Evolutionary conservation across 805 yeast species (phyloP), one percentile per base, ranked within the genome.

Genomic region (Vanderwaltozyma tropicalis): DNA sequence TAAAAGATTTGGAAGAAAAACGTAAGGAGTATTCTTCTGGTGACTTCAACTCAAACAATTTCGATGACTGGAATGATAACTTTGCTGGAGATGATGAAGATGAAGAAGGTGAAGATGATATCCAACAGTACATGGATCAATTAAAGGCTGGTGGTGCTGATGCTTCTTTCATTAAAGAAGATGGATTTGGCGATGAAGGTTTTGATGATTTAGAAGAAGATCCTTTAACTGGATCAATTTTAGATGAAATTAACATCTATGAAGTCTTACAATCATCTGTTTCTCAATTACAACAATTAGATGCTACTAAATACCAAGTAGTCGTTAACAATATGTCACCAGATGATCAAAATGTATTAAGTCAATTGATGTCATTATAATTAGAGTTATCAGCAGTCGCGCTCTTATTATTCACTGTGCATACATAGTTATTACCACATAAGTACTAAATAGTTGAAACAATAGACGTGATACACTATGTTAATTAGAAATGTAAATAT

Each of bases 181-280:
- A 53, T 19, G 41, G 55, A 32, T 57, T 53, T 35, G 52, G 47
- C 32, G 62, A 57, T 15, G 80, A 74, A 46, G 76, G 75, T 9
- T 78, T 76, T 35, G 92, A 81, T 34, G 92, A 82, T 8, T 68
- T 83, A 32, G 77, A 78, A 32, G 96, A 88, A 52, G 95, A 82
- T 53, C 77, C 95, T 9, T 66, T 82, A 53, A 73, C 82, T 19
- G 80, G 78, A 46, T 80, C 89, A 1, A 79, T 94, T 3, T 68
- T 92, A 34, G 96, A 89, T 53, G 64, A 68, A 30, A 62, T 87
- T 35, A 82, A 89, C 53, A 78, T 82, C 3, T 86, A 78, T 59
- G 67, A 68, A 13, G 72, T 75, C 2, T 77, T 87, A 59, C 74
- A 78, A 40, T 69, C 72, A 15, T 69, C 73, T 15, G 59, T 84